A percentile compares a stretch with the other conserved stretches of the same genome.
Evolutionary conservation across 768 basidiomycete genomes (phyloP).

Genomic region (Rhizopogon vinicolor): DNA sequence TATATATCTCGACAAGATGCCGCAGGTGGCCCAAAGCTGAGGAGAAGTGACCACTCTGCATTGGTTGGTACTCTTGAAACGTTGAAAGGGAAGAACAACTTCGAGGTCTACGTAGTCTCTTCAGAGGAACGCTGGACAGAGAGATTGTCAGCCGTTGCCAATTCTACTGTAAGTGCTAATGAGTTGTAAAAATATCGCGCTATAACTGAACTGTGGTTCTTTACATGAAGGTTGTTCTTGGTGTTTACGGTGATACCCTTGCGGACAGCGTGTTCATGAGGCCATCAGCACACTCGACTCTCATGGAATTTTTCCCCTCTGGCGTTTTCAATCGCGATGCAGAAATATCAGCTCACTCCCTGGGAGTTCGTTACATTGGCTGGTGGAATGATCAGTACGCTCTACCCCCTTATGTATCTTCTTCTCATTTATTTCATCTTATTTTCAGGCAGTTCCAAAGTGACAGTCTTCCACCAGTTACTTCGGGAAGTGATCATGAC

Average conservation of each 20-base stretch:
- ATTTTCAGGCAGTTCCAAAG: slow-evolving; percentile 31
- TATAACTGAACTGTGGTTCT: slow-evolving; percentile 6
- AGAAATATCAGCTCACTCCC: slow-evolving; percentile 48
- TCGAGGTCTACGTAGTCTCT: slow-evolving; percentile 52
- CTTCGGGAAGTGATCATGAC: slow-evolving; percentile 16
- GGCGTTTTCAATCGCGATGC: slow-evolving; percentile 62
- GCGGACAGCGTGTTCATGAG: slow-evolving; percentile 71
- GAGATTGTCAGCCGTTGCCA: slow-evolving; percentile 58
- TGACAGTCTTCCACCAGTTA: slow-evolving; percentile 30
- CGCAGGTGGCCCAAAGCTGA: slow-evolving; percentile 44
- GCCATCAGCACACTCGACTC: slow-evolving; percentile 49
- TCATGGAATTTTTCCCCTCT: slow-evolving; percentile 75
- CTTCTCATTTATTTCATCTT: not conserved
- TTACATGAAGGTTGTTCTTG: slow-evolving; percentile 48
- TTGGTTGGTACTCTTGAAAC: slow-evolving; percentile 54
- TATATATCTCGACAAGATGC: slow-evolving; percentile 65
- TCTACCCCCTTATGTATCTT: slow-evolving; percentile 2
- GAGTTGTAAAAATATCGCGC: slow-evolving; percentile 5
- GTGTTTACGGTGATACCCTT: slow-evolving; percentile 56
- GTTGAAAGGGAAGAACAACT: slow-evolving; percentile 47
- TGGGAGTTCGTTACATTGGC: slow-evolving; percentile 55
- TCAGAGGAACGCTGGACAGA: slow-evolving; percentile 53
- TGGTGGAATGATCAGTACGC: slow-evolving; percentile 43
- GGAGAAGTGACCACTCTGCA: slow-evolving; percentile 49
- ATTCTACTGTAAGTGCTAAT: slow-evolving; percentile 53